phyloP scores from a whole-genome alignment of 1,139 yeast genomes.

The Magnusiomyces paraingens region DNA sequence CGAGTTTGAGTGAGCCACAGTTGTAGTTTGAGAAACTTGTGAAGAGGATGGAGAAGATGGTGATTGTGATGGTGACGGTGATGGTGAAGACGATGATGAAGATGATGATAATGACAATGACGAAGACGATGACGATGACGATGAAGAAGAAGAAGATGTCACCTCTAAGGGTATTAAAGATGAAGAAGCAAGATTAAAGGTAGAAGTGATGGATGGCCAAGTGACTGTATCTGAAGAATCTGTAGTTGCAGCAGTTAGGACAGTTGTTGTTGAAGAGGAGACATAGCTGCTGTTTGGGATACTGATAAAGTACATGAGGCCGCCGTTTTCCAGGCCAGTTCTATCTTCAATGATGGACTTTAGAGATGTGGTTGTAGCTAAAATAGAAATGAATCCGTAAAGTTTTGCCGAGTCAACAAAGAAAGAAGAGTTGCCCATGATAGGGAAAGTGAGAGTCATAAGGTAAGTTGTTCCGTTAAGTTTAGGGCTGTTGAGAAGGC shows the following conservation, averaged over 20 bases:
- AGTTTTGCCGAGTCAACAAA: constrained; percentile 51
- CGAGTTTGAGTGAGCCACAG: neutral
- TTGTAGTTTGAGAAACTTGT: neutral
- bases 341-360: constrained; percentile 46
- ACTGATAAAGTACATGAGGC: constrained; percentile 38
- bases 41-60: neutral
- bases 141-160: neutral
- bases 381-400: constrained; percentile 66
- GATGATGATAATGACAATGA: neutral
- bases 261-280: neutral
- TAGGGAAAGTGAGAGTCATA: constrained; percentile 61
- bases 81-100: neutral
- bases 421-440: constrained; percentile 67
- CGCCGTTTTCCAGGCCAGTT: constrained; percentile 37
- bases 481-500: constrained; percentile 11
- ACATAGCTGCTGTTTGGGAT: neutral
- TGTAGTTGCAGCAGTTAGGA: neutral
- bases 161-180: neutral
- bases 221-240: neutral
- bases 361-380: constrained; percentile 53
- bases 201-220: neutral
- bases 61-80: neutral
- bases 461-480: constrained; percentile 27
- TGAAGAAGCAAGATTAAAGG: neutral
- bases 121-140: neutral